Evolutionary conservation across 2,329 filamentous ascomycete genomes (phyloP).

Genomic region (Cryphonectria carpinicola): DNA sequence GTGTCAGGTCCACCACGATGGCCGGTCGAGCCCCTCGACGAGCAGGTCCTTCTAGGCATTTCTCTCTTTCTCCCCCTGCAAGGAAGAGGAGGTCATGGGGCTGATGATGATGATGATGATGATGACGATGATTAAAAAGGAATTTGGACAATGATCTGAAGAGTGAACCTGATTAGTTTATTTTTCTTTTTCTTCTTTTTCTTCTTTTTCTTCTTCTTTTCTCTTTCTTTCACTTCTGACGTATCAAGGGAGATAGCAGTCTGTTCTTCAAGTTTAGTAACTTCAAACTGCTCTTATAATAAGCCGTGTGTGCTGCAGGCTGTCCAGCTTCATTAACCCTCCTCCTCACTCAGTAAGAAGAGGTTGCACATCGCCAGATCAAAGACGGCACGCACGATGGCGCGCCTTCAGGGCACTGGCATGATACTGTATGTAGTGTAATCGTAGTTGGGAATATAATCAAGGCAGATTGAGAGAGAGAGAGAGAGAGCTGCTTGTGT

Average conservation of each 20-base stretch:
- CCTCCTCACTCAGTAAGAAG: not conserved
- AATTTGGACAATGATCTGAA: not conserved
- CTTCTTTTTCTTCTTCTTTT: too few species aligned
- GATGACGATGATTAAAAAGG: too few species aligned
- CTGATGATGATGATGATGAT: not conserved
- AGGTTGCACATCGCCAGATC: not conserved
- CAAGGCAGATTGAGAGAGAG: too few species aligned
- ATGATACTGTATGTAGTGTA: not conserved
- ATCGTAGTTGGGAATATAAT: not conserved
- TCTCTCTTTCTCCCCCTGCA: not conserved
- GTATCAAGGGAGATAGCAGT: too few species aligned
- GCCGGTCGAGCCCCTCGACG: not conserved
- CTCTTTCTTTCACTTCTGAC: not conserved
- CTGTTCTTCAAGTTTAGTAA: not conserved
- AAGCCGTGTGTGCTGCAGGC: not conserved
- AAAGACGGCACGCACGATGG: too few species aligned
- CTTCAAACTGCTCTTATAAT: not conserved
- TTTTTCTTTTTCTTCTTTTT: too few species aligned
- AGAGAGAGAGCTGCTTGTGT: too few species aligned
- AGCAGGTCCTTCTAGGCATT: not conserved
- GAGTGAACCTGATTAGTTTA: rapidly evolving
- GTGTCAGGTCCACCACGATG: not conserved
- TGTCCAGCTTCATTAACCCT: not conserved
- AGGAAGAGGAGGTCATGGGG: not conserved
- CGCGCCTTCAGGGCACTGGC: not conserved